These are phyloP conservation scores for Teunomyces panamensis DNA, from an alignment of 805 yeast species.

Conservation along the genomic window DNA sequence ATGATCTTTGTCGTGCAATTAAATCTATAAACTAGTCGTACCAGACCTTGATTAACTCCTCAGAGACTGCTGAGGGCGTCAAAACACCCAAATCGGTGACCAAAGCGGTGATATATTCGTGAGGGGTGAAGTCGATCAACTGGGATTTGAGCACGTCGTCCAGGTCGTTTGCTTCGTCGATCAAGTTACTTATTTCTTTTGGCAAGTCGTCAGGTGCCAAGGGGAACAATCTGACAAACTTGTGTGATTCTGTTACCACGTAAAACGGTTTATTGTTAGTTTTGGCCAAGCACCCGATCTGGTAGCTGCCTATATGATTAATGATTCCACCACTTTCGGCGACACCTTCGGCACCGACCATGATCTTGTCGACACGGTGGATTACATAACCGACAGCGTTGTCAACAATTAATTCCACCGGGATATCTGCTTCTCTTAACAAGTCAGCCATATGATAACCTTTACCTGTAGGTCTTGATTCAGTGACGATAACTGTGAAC, in stretches of 20 bases:
- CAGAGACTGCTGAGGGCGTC: constrained; percentile 98
- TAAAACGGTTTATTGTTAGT: constrained; percentile 90
- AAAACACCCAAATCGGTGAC: constrained; percentile 95
- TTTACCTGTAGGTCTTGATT: constrained; percentile 81
- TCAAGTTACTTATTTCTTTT: constrained; percentile 26
- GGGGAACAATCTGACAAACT: constrained; percentile 95
- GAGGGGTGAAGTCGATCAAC: constrained; percentile 88
- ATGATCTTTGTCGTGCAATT: constrained; percentile 21
- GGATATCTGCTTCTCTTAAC: constrained; percentile 70
- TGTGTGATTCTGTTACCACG: constrained; percentile 92
- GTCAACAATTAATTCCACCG: constrained; percentile 85
- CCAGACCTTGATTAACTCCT: constrained; percentile 97
- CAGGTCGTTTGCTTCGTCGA: constrained; percentile 20
- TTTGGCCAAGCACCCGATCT: constrained; percentile 88
- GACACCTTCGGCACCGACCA: constrained; percentile 99
- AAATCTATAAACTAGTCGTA: constrained; percentile 56
- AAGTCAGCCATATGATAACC: constrained; percentile 70
- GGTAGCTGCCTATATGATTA: constrained; percentile 92
- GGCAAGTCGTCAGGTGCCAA: constrained; percentile 91
- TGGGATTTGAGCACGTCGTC: constrained; percentile 29
- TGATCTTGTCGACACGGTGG: constrained; percentile 86
- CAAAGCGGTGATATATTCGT: constrained; percentile 90
- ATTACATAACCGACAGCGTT: constrained; percentile 91
- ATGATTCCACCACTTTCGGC: constrained; percentile 98
- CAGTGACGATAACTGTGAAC: constrained; percentile 89